A percentile compares a stretch with the other conserved stretches of the same genome.
phyloP scores from a whole-genome alignment of 2,329 filamentous ascomycete species.

The Sphaceloma murrayae region DNA sequence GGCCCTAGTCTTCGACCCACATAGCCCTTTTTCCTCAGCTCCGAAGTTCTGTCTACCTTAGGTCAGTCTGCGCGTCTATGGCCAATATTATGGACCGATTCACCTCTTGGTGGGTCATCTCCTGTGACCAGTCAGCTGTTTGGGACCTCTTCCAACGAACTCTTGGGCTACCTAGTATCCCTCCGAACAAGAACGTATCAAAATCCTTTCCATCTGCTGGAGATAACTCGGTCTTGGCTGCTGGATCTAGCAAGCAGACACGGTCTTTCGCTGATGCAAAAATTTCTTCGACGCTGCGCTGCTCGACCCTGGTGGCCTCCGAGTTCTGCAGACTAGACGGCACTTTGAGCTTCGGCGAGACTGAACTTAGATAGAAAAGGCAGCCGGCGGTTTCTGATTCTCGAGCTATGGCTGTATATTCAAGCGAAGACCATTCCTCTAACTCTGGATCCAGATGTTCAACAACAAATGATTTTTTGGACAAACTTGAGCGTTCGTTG shows the following conservation, averaged over 20 bases:
- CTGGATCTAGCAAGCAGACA: slow-evolving; percentile 83
- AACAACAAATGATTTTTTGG: slow-evolving; percentile 67
- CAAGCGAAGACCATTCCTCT: slow-evolving; percentile 85
- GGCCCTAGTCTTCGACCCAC: slow-evolving; percentile 77
- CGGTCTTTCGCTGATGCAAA: slow-evolving; percentile 61
- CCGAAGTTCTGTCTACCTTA: slow-evolving; percentile 74
- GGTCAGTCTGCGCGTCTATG: neutral
- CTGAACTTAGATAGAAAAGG: slow-evolving; percentile 70
- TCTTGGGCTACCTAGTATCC: slow-evolving; percentile 64
- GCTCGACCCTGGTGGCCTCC: slow-evolving; percentile 61
- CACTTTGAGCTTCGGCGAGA: slow-evolving; percentile 56
- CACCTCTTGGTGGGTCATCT: slow-evolving; percentile 89
- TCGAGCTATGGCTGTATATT: slow-evolving; percentile 78
- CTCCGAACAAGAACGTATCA: slow-evolving; percentile 89
- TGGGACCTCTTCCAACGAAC: slow-evolving; percentile 13
- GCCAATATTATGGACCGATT: slow-evolving; percentile 28
- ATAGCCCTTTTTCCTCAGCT: slow-evolving; percentile 89
- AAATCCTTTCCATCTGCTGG: slow-evolving; percentile 77
- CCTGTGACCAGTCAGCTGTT: slow-evolving; percentile 42
- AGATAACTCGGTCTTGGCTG: slow-evolving; percentile 67
- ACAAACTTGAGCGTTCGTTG: too few relatives aligned
- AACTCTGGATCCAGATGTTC: slow-evolving; percentile 95
- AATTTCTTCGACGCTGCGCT: slow-evolving; percentile 66
- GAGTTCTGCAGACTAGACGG: slow-evolving; percentile 49
- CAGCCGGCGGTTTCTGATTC: slow-evolving; percentile 62